Percentiles rank a stretch among this genome's conserved stretches.
Evolutionary conservation across 192 early-diverging fungal species (phyloP).

Genomic region (Allomyces macrogynus): DNA sequence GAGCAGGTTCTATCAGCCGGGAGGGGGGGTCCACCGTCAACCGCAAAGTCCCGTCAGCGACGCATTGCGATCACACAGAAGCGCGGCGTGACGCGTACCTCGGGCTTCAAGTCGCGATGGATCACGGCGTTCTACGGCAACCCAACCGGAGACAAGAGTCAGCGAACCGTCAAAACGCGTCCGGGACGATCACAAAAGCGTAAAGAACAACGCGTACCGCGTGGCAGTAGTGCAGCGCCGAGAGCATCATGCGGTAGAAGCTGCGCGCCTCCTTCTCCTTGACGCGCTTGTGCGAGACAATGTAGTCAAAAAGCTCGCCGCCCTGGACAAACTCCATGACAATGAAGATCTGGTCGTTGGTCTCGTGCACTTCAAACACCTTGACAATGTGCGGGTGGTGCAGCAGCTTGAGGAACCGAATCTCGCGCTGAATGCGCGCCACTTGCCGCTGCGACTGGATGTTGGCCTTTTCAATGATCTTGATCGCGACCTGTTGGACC

Average conservation of each 20-base stretch:
- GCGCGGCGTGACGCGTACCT: constrained; percentile 6
- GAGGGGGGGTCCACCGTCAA: too few species aligned
- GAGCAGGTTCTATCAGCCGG: constrained; percentile 38
- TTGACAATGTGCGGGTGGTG: constrained; percentile 79
- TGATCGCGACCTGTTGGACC: constrained; percentile 30
- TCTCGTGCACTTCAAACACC: constrained; percentile 63
- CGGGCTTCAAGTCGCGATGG: constrained; percentile 68
- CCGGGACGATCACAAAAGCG: background rate
- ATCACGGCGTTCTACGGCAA: constrained; percentile 27
- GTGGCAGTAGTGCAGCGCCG: constrained; percentile 51
- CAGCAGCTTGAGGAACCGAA: constrained; percentile 59
- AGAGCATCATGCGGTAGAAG: constrained; percentile 65
- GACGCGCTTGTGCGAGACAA: constrained; percentile 57
- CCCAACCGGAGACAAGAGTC: too few species aligned
- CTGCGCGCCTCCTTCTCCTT: constrained; percentile 66
- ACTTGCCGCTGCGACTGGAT: constrained; percentile 36
- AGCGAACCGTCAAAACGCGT: too few species aligned
- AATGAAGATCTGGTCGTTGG: constrained; percentile 55
- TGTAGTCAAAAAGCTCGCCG: constrained; percentile 69
- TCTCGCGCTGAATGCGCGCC: constrained; percentile 59
- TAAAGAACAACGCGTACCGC: background rate
- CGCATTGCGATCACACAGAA: too few species aligned
- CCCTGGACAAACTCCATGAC: constrained; percentile 76
- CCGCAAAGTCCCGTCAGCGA: too few species aligned
- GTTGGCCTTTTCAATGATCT: constrained; percentile 35